Evolutionary conservation across 495 filamentous ascomycete species (phyloP), one percentile per base, ranked within the genome.

Genomic region (Aspergillus nanangensis): DNA sequence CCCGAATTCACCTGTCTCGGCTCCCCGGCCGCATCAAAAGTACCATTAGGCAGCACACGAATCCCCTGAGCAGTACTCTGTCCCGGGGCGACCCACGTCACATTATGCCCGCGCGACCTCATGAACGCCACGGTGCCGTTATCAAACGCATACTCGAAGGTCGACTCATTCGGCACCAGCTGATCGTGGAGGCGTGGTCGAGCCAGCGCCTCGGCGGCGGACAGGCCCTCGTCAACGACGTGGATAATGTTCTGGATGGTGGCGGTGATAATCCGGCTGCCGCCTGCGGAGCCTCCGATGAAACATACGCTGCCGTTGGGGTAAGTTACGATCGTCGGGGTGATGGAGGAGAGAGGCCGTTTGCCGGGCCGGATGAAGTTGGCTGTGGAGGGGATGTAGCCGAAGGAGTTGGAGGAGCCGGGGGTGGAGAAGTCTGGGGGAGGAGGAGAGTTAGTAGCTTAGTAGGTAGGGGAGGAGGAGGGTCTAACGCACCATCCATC

Each of bases 331-430:
- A 95, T 92, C 20, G 82, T 74, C 0, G 88, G 87, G 0, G 84
- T 82, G 52, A 90, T 88, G 43, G 84, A 88, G 2, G 83, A 89
- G 3, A 95, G 67, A 0, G 91, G 88, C 0, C 91, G 79, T 58
- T 95, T 95, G 8, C 81, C 78, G 0, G 91, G 86, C 4, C 75
- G 73, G 66, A 95, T 80, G 63, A 77, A 96, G 72, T 96, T 95
- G 14, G 81, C 72, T 0, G 82, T 81, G 1, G 83, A 87, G 8
- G 89, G 90, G 21, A 84, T 66, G 60, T 84, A 95, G 37, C 88
- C 90, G 49, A 95, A 96, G 5, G 80, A 76, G 65, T 95, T 95
- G 13, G 71, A 76, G 1, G 71, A 69, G 13, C 78, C 78, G 3
- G 90, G 90, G 41, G 90, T 86, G n/a, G 79, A 84, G 70, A 92